Base-by-base conservation (phyloP, 495 filamentous ascomycete species). In the Penicillium simplicissimum region DNA sequence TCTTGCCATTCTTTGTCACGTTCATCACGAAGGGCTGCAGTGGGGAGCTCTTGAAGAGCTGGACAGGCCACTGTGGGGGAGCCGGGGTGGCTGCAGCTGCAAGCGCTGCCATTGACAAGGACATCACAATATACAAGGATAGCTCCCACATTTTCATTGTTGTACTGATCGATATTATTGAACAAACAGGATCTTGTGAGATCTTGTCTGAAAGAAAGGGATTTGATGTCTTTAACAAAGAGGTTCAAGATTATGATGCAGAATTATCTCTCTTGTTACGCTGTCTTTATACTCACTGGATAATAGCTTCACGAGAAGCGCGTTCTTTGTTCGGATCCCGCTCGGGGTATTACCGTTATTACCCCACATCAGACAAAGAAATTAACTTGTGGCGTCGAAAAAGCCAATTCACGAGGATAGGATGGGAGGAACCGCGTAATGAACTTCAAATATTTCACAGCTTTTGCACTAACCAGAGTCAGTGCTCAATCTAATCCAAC, bases 1-100 rank as follows among this genome's bases (percentile, higher is more conserved):
- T 55, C 31, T 52, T 55, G 13, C 52, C 34, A 37, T 55, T 55
- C 52, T 55, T 38, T 15, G 52, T 42, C 7, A 55, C 34, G 21
- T 55, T 55, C 52, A 55, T 61, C 31, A 57, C 55, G 3, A 25
- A 17, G 15, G 48, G 14, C 23, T 52, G 48, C 8, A 52, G 14
- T 17, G 55, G 36, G 3, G 55, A 45, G 42, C 55, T 43, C 21
- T 43, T 57, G 25, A 47, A 57, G 15, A 19, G 17, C 25, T 57
- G 48, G 25, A 52, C 3, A 4, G 48, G 48, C 48, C 48, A 52
- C 31, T 52, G 23, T 51, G 10, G 42, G 11, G 42, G 21, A 23
- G 42, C 9, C 3, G 42, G 11, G 17, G 42, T 45, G 19, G 42
- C 19, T 10, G 42, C 42, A 23, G 42, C 9, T 45, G 42, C 42